Evolutionary conservation across 257 asterid species (phyloP).

Genomic region (Misopates orontium): DNA sequence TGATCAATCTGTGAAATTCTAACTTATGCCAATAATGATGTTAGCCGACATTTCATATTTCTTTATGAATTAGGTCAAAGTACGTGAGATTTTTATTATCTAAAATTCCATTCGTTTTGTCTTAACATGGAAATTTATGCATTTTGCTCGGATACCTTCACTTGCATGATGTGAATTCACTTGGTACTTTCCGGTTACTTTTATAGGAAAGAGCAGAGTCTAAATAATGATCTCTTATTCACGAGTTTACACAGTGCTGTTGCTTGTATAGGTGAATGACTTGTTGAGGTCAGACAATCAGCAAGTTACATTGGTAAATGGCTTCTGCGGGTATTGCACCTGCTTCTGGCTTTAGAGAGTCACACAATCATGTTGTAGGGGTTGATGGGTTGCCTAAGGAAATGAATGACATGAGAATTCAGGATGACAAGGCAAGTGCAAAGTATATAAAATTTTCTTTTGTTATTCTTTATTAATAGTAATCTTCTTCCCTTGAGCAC

Average conservation of each 20-base stretch:
- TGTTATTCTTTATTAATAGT: conserved; percentile 23
- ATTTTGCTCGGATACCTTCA: neutral
- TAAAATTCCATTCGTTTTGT: neutral
- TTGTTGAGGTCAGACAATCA: neutral
- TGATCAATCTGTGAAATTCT: neutral
- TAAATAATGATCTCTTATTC: neutral
- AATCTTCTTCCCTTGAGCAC: conserved; percentile 23
- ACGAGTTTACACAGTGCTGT: neutral
- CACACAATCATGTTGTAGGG: conserved; percentile 49
- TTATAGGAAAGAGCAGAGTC: neutral
- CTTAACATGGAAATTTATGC: neutral
- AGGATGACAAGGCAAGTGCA: conserved; percentile 62
- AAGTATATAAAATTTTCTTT: neutral
- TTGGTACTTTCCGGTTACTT: neutral
- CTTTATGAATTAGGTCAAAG: neutral
- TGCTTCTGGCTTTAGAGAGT: conserved; percentile 60
- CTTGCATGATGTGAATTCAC: neutral
- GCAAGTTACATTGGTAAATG: conserved; percentile 36
- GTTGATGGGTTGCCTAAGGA: conserved; percentile 73
- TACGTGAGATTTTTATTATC: neutral
- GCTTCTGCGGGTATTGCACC: conserved; percentile 68
- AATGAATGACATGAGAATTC: conserved; percentile 74
- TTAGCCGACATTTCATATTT: neutral
- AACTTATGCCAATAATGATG: neutral
- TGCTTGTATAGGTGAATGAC: conserved; percentile 19